Percentiles rank a stretch among this genome's conserved stretches.
phyloP scores from a whole-genome alignment of 2,329 filamentous ascomycete species.

The Alternaria sp. region DNA sequence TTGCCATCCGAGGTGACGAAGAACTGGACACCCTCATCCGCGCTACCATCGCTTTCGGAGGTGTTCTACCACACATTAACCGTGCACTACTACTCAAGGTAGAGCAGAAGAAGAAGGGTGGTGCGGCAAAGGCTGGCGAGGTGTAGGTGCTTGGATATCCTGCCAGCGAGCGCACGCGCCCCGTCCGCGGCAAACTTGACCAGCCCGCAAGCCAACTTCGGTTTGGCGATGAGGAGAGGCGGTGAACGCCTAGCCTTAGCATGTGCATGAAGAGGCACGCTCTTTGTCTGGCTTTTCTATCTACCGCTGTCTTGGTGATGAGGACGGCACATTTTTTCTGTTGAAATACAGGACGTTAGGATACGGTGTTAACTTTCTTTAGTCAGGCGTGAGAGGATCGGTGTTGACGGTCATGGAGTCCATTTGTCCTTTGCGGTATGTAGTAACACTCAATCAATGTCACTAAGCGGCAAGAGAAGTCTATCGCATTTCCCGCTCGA shows the following conservation, averaged over 20 bases:
- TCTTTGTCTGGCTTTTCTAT: conserved; percentile 31
- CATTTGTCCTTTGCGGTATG: conserved; percentile 35
- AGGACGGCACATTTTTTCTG: conserved; percentile 17
- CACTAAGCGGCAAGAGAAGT: conserved; percentile 11
- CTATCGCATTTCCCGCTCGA: background rate
- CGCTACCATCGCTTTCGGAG: conserved; percentile 97
- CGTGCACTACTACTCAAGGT: conserved; percentile 94
- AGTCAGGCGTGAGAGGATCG: conserved; percentile 35
- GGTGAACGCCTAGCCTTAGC: background rate
- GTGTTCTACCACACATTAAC: conserved; percentile 99
- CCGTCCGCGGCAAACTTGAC: conserved; percentile 6
- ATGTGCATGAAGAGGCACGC: conserved; percentile 20
- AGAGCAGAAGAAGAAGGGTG: conserved; percentile 97
- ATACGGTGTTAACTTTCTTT: conserved; percentile 34
- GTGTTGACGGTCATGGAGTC: conserved; percentile 35
- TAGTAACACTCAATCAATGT: conserved; percentile 32
- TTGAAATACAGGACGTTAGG: conserved; percentile 21
- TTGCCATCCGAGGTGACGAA: conserved; percentile 98
- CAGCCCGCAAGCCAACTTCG: background rate
- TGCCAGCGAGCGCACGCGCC: conserved; percentile 9
- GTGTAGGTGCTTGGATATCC: conserved; percentile 24
- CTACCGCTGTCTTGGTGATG: conserved; percentile 18
- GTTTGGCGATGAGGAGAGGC: background rate
- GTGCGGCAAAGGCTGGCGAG: conserved; percentile 67
- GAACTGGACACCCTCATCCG: conserved; percentile 97